Evolutionary conservation across 2,329 filamentous ascomycete genomes (phyloP), one percentile per base, ranked within the genome.

Genomic region (Monilinia fructigena): DNA sequence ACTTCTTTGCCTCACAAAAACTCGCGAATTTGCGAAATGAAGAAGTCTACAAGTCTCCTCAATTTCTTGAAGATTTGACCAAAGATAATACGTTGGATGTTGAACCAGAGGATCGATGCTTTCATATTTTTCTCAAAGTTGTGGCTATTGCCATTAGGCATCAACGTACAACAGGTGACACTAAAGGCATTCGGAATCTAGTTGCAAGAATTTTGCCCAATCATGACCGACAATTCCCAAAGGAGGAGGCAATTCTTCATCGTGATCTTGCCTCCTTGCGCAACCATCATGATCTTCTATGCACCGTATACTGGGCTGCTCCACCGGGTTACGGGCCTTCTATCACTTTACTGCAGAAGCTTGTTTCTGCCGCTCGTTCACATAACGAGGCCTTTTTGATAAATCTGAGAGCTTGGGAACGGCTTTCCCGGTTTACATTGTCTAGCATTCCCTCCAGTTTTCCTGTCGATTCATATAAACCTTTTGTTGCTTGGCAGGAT

Each of bases 201-300:
- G 80, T 89, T 10, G 80, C 85, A 18, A 82, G 88, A 38, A 83
- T 86, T 1, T 80, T 88, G 65, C 88, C 88, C 3, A 90, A 90
- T 69, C 87, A 90, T 70, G 82, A 86, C 69, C 81, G 88, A 12
- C 84, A 88, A 67, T 85, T 87, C 66, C 81, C 84, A 47, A 89
- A 87, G 71, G 87, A 90, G 72, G 82, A 87, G 67, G 80, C 79
- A 7, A 81, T 89, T 14, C 81, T 83, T 66, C 80, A 87, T 70
- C 82, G 82, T 48, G 87, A 90, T 59, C 79, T 90, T 55, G 85
- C 86, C 4, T 86, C 86, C 6, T 77, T 90, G 54, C 80, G 87
- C 66, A 90, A 90, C 68, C 88, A 90, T 68, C 87, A 90, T 67
- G 87, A 90, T 74, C 81, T 90, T 53, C 79, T 90, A 4, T 86